Base-by-base conservation (phyloP, 176 grass and related monocot species). In the Leersia perrieri region DNA sequence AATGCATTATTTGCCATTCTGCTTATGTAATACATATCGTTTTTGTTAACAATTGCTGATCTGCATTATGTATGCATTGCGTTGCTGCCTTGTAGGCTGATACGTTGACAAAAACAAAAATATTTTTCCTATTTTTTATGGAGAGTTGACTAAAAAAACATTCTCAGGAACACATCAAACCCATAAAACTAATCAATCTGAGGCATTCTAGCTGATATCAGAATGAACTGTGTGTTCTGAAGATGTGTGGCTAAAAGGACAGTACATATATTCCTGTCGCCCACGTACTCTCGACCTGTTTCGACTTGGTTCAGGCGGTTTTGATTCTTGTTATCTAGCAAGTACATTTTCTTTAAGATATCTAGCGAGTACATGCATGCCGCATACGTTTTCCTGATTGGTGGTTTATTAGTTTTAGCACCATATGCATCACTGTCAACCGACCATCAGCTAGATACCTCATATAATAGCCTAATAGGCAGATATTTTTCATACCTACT, bases 31-130 rank as follows among this genome's bases (percentile, higher is more conserved):
- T 23, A 9, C 7, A 7, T 22, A 62, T 60, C 8, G 3, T 39
- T 39, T 12, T 69, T 69, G 47, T 42, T 30, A 27, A 45, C 36
- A 31, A 49, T 53, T 76, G 36, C n/a, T n/a, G 47, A 31, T 51
- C 5, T 63, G 38, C 11, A 80, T 25, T 20, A 22, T 82, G 33
- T 31, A 40, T 47, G 14, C 66, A 31, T 18, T 55, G 26, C 57
- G 47, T 62, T 4, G 22, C 71, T 45, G 55, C 28, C 51, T 47
- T 62, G 65, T 62, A 38, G 27, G 13, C 66, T 81, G 11, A 62
- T 81, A 47, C 62, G 53, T 35, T 82, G 72, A 77, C 65, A 49
- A 82, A 76, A 68, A n/a, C 12, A 25, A 11, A 76, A 68, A n/a
- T 13, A 25, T 7, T 70, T 34, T 9, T 18, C 51, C 7, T 26